Conservation (phyloP, 352 stramenopile genomes). For the Globisporangium perplexum region DNA sequence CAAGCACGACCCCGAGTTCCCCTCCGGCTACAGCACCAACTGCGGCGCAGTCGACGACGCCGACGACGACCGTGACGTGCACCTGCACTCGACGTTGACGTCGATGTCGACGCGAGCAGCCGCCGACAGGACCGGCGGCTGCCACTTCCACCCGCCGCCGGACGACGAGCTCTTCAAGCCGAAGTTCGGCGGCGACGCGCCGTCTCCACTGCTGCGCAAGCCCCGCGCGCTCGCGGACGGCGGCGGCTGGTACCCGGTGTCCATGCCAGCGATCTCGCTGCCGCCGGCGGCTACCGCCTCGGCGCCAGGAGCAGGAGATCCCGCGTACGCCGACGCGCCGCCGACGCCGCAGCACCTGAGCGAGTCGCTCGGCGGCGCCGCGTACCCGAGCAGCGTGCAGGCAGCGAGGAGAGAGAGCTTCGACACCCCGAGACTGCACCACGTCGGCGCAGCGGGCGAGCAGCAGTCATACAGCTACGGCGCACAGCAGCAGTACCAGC, state of each 20-base stretch:
- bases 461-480: conserved; percentile 1
- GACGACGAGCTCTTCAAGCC: conserved; percentile 10
- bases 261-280: neutral
- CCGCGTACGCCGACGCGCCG: neutral
- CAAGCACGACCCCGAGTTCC: neutral
- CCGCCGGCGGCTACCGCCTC: neutral
- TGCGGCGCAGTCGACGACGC: too few relatives aligned
- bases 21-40: neutral
- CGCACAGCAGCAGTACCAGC: neutral
- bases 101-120: neutral
- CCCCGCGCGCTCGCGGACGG: conserved; percentile 1
- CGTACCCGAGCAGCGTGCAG: neutral
- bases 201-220: conserved; percentile 15
- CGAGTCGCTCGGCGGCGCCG: neutral
- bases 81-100: neutral
- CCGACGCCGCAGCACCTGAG: neutral
- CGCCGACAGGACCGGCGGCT: neutral
- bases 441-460: neutral
- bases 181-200: conserved; percentile 10
- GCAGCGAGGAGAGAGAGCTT: neutral
- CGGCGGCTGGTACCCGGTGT: neutral
- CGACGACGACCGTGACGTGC: neutral
- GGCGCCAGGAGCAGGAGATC: conserved; percentile 1
- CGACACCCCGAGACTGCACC: conserved; percentile 2
- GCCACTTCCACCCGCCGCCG: conserved; percentile 2